Conservation (phyloP, 1,284 basidiomycete species). For the Apiotrichum montevideense region DNA sequence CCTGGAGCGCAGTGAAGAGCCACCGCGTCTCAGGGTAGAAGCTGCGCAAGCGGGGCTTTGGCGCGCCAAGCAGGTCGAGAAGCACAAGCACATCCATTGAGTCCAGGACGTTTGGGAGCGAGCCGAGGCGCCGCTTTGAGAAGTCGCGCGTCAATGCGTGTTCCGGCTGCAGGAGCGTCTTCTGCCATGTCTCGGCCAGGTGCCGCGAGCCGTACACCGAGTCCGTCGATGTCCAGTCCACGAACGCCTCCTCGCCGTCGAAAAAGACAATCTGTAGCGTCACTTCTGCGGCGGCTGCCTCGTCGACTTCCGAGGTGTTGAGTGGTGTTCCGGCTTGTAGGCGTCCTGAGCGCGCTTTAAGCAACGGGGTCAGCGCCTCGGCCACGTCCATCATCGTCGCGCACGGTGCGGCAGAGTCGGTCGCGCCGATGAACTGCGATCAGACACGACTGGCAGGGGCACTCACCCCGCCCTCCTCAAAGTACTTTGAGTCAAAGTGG, state of each 20-base stretch:
- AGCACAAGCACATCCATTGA: slow-evolving; percentile 83
- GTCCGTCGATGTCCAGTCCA: slow-evolving; percentile 80
- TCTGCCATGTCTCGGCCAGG: slow-evolving; percentile 74
- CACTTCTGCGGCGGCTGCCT: slow-evolving; percentile 69
- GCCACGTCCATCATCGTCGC: slow-evolving; percentile 89
- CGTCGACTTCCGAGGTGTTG: slow-evolving; percentile 49
- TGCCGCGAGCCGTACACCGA: slow-evolving; percentile 92
- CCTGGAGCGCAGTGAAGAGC: slow-evolving; percentile 70
- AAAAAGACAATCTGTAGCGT: slow-evolving; percentile 93
- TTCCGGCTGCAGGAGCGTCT: slow-evolving; percentile 57
- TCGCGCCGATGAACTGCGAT: slow-evolving; percentile 85
- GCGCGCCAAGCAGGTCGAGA: slow-evolving; percentile 77
- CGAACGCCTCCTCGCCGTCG: slow-evolving; percentile 96
- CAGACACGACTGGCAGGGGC: neutral
- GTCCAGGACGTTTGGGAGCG: slow-evolving; percentile 59
- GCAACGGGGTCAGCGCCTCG: slow-evolving; percentile 65
- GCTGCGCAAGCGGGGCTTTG: slow-evolving; percentile 63
- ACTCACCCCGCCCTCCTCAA: slow-evolving; percentile 45
- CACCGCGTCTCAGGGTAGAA: slow-evolving; percentile 85
- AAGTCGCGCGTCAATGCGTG: slow-evolving; percentile 34
- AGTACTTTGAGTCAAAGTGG: slow-evolving; percentile 95
- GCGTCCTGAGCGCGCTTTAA: slow-evolving; percentile 59
- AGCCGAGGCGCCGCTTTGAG: slow-evolving; percentile 56
- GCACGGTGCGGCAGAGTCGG: slow-evolving; percentile 93
- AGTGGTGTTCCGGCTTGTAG: slow-evolving; percentile 49